Evolutionary conservation across 2,329 filamentous ascomycete species (phyloP).

Genomic region (Pseudonectria foliicola): DNA sequence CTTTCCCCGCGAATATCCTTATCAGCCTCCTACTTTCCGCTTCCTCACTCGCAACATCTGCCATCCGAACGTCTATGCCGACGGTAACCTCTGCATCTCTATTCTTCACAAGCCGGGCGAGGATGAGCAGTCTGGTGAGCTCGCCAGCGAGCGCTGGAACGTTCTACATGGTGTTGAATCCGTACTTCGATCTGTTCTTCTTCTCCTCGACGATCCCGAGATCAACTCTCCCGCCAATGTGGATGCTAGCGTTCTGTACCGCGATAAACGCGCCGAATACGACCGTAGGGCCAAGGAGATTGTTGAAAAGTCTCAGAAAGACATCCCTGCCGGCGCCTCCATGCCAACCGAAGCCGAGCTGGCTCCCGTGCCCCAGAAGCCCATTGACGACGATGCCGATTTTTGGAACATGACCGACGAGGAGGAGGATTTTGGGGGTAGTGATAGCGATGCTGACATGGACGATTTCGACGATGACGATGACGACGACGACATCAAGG

Average conservation of each 20-base stretch:
- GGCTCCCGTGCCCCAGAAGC: conserved; percentile 52
- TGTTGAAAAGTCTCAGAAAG: conserved; percentile 65
- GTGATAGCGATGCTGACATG: conserved; percentile 59
- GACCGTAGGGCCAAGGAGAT: conserved; percentile 61
- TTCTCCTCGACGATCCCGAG: conserved; percentile 89
- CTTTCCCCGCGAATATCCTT: conserved; percentile 86
- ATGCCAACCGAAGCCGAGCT: conserved; percentile 73
- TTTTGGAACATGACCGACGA: conserved; percentile 76
- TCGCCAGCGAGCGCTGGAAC: conserved; percentile 87
- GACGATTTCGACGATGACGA: conserved; percentile 54
- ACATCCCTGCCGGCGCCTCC: conserved; percentile 70
- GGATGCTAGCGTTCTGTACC: conserved; percentile 80
- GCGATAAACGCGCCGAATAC: conserved; percentile 65
- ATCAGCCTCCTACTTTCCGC: conserved; percentile 78
- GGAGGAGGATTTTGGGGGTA: conserved; percentile 71
- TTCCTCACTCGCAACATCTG: conserved; percentile 69
- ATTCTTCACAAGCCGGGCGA: conserved; percentile 91
- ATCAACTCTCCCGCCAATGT: conserved; percentile 92
- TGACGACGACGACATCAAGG: conserved; percentile 46
- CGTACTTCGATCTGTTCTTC: conserved; percentile 84
- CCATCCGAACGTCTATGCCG: conserved; percentile 90
- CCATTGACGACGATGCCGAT: conserved; percentile 62
- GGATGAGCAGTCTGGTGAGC: conserved; percentile 85
- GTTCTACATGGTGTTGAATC: conserved; percentile 92
- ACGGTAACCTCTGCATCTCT: conserved; percentile 90